Conservation (phyloP, 768 basidiomycete species). For the Lactifluus echinatus region DNA sequence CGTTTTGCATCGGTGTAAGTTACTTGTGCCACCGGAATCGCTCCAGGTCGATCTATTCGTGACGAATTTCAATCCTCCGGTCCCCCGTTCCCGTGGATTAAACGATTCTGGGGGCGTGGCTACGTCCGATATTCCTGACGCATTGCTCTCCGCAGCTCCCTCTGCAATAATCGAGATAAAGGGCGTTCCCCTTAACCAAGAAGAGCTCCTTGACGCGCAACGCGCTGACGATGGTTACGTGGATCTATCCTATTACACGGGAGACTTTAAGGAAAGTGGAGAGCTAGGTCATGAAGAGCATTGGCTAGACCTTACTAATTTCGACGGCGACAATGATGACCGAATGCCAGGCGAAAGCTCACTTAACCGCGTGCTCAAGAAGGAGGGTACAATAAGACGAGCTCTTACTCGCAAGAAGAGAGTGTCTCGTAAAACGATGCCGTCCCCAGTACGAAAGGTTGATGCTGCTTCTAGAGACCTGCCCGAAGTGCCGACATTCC, state of each 20-base stretch:
- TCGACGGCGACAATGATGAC: constrained; percentile 65
- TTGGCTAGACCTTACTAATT: constrained; percentile 62
- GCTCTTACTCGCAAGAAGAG: constrained; percentile 32
- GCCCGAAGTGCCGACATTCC: neutral
- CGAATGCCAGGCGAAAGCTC: constrained; percentile 46
- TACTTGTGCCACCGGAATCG: constrained; percentile 37
- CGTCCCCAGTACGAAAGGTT: neutral
- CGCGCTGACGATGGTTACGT: constrained; percentile 26
- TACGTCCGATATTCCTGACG: neutral
- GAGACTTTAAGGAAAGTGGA: constrained; percentile 31
- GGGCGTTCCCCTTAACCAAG: neutral
- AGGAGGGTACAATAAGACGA: constrained; percentile 54
- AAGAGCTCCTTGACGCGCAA: constrained; percentile 1
- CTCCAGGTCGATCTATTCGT: constrained; percentile 70
- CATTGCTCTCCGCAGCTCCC: neutral
- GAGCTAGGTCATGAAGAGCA: constrained; percentile 38
- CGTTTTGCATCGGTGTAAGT: constrained; percentile 51
- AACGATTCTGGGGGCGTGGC: neutral
- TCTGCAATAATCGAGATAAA: neutral
- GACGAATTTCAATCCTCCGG: constrained; percentile 39
- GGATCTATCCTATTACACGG: constrained; percentile 37
- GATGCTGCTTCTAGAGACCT: neutral
- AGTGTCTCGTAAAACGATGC: constrained; percentile 13
- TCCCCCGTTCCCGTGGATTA: neutral
- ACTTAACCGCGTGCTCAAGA: constrained; percentile 44